A percentile compares a stretch with the other conserved stretches of the same genome.
phyloP scores from a whole-genome alignment of 2,329 filamentous ascomycete genomes.

The Aspergillus quadrilineatus region DNA sequence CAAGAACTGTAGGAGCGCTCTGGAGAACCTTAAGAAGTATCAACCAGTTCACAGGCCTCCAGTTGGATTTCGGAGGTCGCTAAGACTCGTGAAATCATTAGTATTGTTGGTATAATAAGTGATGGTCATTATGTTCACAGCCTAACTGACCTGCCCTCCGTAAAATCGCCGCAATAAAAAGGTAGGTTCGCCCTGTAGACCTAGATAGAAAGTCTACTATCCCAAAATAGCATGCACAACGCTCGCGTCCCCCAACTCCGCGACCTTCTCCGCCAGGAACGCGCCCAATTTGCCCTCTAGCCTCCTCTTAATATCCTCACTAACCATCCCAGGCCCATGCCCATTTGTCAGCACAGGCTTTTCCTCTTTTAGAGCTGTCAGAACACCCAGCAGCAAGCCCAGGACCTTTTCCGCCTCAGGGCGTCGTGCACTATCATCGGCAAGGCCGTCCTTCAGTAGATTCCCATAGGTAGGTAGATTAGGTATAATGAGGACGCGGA shows the following conservation, averaged over 20 bases:
- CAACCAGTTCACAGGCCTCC: too few species aligned
- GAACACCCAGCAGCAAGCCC: slow-evolving; percentile 54
- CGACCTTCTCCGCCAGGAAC: slow-evolving; percentile 42
- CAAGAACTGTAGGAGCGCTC: too few species aligned
- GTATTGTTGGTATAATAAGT: too few species aligned
- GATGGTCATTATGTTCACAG: too few species aligned
- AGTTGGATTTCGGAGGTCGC: too few species aligned
- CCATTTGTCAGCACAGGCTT: slow-evolving; percentile 42
- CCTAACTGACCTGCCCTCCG: too few species aligned
- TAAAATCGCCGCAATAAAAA: too few species aligned
- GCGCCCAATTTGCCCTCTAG: slow-evolving; percentile 44
- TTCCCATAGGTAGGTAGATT: slow-evolving; percentile 65
- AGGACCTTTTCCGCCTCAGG: slow-evolving; percentile 63
- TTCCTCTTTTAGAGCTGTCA: slow-evolving; percentile 56
- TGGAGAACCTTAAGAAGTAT: too few species aligned
- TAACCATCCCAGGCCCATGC: slow-evolving; percentile 30
- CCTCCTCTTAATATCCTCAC: slow-evolving; percentile 28
- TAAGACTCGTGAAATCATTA: too few species aligned
- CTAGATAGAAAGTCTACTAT: slow-evolving; percentile 14
- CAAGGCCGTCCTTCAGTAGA: slow-evolving; percentile 57
- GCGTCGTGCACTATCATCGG: slow-evolving; percentile 50
- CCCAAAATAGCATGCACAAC: slow-evolving; percentile 42
- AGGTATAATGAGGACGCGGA: slow-evolving; percentile 64
- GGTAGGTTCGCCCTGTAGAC: too few species aligned
- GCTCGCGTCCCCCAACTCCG: slow-evolving; percentile 41